Base-by-base conservation (phyloP, 331 rosid genomes). In the Pyracantha coccinea region DNA sequence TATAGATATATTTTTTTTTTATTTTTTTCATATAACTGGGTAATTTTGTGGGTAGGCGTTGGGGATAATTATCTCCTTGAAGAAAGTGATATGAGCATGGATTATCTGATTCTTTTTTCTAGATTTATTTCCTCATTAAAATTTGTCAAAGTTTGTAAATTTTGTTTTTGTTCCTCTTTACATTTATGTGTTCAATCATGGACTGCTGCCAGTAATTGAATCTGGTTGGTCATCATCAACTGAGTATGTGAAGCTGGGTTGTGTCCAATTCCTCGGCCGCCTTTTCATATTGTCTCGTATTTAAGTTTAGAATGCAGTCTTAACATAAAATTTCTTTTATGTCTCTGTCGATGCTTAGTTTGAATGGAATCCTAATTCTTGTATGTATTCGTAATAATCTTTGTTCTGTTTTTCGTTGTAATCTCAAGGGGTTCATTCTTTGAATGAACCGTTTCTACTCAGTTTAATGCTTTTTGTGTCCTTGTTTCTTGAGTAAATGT, bases 171-270 rank as follows among this genome's bases (percentile, higher is more conserved):
- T 25, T 11, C 28, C 19, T 68, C 15, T 69, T 23, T 31, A 14
- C 61, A 8, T 57, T 2, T 11, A 31, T 61, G 31, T 63, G 6
- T 69, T 65, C 27, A 12, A 28, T 60, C 53, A 21, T 63, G 76
- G 12, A 53, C 6, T 67, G 47, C n/a, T 73, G 0, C 35, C 4
- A 23, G 55, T 74, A 0, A 74, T 59, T 76, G 74, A 71, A 23
- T 32, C 15, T 17, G 8, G 69, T 31, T 23, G 47, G 33, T 12
- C 25, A 25, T 71, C 64, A 68, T 47, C 68, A 31, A 35, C 17
- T 17, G n/a, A 44, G 76, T 4, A 4, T 69, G 31, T 24, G n/a
- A 19, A 66, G 69, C 63, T 82, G 66, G 53, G 55, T 73, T 76
- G 58, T 32, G 55, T 47, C 4, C 15, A 0, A 63, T 15, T 19